Evolutionary conservation across 768 basidiomycete genomes (phyloP), one percentile per base, ranked within the genome.

Genomic region (Serendipita indica): DNA sequence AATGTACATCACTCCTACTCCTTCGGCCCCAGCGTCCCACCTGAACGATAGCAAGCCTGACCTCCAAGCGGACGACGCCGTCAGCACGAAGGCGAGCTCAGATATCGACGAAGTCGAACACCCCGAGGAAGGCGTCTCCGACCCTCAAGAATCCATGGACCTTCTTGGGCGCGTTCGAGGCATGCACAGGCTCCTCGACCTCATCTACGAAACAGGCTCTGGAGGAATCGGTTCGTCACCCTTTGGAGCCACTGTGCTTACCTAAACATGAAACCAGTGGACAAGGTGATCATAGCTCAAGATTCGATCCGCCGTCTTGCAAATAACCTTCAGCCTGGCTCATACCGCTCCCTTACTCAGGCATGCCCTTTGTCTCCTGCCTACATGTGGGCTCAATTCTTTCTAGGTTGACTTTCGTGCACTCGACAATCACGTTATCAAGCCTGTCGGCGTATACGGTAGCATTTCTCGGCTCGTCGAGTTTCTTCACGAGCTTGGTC

Each of bases 201-300:
- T 81, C 13, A 75, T 80, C 61, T 72, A 67, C 10, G 80, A 81
- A 60, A 69, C 72, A 45, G 74, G 74, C 0, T 78, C 72, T 33
- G 73, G 76, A 3, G 78, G 79, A 1, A 70, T 80, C 3, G 80
- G 80, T 79, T 62, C 59, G 69, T 58, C 2, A 3, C 18, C 25
- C n/a, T 18, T 33, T 16, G 25, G 12, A 43, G 7, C 18, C n/a
- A 25, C 7, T 43, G n/a, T 43, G 18, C 41, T 43, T n/a, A 43
- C n/a, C 5, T 25, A 7, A 18, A 18, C n/a, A n/a, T 25, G 12
- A 10, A 16, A 20, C 32, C 28, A 57, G 62, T 63, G 18, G 79
- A 81, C 63, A 83, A 83, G 64, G 74, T 82, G 30, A 77, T 82
- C 65, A 83, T 83, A 27, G 70, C 72, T 2, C 79, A 81, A 64